Evolutionary conservation across 2,329 filamentous ascomycete species (phyloP), one percentile per base, ranked within the genome.

Genomic region (Aspergillus carbonarius): DNA sequence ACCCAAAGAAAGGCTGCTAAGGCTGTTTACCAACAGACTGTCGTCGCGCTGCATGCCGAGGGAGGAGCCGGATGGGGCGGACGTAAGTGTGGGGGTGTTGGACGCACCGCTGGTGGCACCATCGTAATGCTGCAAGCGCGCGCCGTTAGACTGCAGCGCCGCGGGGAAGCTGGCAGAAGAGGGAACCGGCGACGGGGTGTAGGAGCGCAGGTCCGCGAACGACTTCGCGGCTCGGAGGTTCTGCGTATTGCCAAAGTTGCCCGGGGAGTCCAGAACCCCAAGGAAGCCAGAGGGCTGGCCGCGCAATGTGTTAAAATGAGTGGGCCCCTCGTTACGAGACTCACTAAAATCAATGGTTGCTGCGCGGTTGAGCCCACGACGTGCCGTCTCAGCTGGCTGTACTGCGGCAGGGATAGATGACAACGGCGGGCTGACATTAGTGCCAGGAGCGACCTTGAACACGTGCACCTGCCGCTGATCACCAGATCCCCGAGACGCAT

Each of bases 311-410:
- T 88, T 87, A 64, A 92, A 93, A 64, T 89, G 89, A 64, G 85
- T 87, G 50, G 82, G 82, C 18, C 87, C 88, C 20, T 89, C 88
- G 61, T 89, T 89, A 55, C 90, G 85, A 53, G 90, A 86, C 62
- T 92, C 89, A 64, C 91, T 92, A 75, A 98, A 98, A 75, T 98
- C 95, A 65, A 96, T 96, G 2, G 95, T 98, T n/a, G 95, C 95
- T 15, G 95, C 93, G 62, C 95, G 89, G 78, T 92, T 96, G 35
- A 99, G 81, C 4, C 89, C 90, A 60, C 93, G 90, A 66, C 93
- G 88, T 67, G 92, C 88, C 57, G 90, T 86, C 63, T 96, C 91
- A 52, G 87, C 81, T 20, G 86, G 85, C 59, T 90, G 88, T 57
- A 87, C 87, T 1, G 85, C 82, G 63, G 73, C 80, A 68, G 81